phyloP scores from a whole-genome alignment of 305 asterid species.

The Withania somnifera region DNA sequence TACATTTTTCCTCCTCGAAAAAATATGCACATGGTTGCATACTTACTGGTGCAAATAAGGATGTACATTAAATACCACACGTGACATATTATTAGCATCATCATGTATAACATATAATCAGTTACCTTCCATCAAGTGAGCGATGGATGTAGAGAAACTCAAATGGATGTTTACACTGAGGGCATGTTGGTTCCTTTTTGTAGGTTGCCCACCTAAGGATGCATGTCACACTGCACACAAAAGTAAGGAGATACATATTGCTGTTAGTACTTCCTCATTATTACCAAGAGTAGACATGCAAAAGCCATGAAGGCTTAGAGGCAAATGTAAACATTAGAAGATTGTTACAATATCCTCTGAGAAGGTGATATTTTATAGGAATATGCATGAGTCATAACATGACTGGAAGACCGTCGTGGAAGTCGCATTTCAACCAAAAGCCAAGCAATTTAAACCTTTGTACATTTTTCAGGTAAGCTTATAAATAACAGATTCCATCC shows the following conservation, averaged over 20 bases:
- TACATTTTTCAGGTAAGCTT: neutral
- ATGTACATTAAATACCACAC: neutral
- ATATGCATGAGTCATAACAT: neutral
- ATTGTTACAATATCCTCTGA: neutral
- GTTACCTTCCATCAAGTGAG: constrained; percentile 77
- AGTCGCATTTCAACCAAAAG: neutral
- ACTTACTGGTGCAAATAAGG: neutral
- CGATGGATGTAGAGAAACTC: constrained; percentile 66
- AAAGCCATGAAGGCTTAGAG: neutral
- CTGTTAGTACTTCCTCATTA: neutral
- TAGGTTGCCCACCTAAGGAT: constrained; percentile 78
- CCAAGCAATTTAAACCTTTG: neutral
- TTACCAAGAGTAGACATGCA: neutral
- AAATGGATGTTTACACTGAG: constrained; percentile 76
- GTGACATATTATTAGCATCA: neutral
- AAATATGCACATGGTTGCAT: neutral
- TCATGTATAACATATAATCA: neutral
- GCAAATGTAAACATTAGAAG: neutral
- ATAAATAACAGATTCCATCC: neutral
- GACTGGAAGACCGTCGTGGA: neutral
- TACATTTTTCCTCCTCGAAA: neutral
- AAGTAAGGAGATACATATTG: neutral
- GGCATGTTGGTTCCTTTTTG: constrained; percentile 72
- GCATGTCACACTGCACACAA: constrained; percentile 57
- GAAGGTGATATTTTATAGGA: neutral